Percentiles rank a stretch among this genome's conserved stretches.
These are phyloP conservation scores for Kazachstania sp. DNA, from an alignment of 1,139 yeast species.

Conservation along the genomic window DNA sequence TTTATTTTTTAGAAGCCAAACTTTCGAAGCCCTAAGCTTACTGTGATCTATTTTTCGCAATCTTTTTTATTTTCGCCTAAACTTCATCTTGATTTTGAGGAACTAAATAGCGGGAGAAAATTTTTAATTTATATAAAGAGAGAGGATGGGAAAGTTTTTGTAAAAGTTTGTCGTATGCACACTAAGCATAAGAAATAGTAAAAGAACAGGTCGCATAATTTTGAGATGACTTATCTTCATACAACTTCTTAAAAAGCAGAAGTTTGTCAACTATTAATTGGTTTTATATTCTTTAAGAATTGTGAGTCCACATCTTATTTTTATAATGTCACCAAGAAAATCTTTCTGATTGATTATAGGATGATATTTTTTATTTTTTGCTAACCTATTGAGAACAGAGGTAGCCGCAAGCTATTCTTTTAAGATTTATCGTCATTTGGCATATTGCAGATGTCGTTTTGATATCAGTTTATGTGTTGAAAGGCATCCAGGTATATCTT, in stretches of 20 bases:
- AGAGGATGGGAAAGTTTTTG: too few species aligned
- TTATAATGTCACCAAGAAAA: neutral
- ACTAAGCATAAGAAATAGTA: too few species aligned
- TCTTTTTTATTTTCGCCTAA: neutral
- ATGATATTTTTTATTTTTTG: slow-evolving; percentile 26
- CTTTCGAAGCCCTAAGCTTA: neutral
- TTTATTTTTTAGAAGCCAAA: too few species aligned
- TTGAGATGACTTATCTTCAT: too few species aligned
- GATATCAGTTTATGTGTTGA: slow-evolving; percentile 5
- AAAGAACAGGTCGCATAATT: too few species aligned
- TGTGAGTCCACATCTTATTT: slow-evolving; percentile 2
- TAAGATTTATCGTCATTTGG: slow-evolving; percentile 14
- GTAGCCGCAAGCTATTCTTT: slow-evolving; percentile 16
- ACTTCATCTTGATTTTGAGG: too few species aligned
- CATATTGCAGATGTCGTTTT: slow-evolving; percentile 11
- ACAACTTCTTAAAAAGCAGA: too few species aligned
- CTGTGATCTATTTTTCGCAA: neutral
- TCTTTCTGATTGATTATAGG: slow-evolving; percentile 12
- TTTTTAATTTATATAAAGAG: neutral
- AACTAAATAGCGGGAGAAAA: neutral
- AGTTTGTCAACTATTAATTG: neutral
- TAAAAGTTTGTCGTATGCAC: too few species aligned
- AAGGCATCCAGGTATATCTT: slow-evolving; percentile 12
- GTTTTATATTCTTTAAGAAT: neutral
- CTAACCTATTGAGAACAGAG: slow-evolving; percentile 31